Conservation (phyloP, 2,329 filamentous ascomycete species). For the Chalaropsis thielavioides region DNA sequence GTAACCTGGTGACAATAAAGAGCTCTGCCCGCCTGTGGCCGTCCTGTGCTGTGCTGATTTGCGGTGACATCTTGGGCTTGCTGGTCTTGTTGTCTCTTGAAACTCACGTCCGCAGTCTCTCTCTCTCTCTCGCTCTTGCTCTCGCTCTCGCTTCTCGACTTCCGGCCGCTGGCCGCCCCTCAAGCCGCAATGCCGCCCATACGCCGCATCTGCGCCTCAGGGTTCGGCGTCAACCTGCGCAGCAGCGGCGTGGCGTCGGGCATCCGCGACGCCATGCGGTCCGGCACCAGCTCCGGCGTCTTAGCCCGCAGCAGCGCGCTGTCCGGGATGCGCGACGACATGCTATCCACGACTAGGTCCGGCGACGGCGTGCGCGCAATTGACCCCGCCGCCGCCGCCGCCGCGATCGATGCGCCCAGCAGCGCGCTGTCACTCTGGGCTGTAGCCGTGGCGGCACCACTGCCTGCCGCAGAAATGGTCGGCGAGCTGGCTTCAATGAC, state of each 20-base stretch:
- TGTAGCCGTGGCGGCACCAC: too few relatives aligned
- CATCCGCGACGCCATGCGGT: slow-evolving; percentile 46
- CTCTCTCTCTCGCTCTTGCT: too few relatives aligned
- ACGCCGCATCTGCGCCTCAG: slow-evolving; percentile 29
- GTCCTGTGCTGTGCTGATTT: background rate
- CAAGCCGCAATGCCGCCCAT: slow-evolving; percentile 22
- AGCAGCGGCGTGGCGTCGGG: slow-evolving; percentile 31
- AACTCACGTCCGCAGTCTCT: too few relatives aligned
- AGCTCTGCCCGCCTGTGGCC: too few relatives aligned
- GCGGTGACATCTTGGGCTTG: background rate
- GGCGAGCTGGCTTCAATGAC: slow-evolving; percentile 31
- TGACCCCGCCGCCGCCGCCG: slow-evolving; percentile 19
- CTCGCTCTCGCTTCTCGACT: background rate
- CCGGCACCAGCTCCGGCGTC: slow-evolving; percentile 46
- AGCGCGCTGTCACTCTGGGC: background rate
- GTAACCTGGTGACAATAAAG: background rate
- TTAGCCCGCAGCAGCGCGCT: slow-evolving; percentile 38
- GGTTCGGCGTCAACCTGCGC: slow-evolving; percentile 34
- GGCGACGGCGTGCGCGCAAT: slow-evolving; percentile 32
- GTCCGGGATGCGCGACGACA: slow-evolving; percentile 15
- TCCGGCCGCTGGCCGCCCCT: background rate
- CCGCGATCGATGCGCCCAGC: background rate
- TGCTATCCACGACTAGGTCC: slow-evolving; percentile 24
- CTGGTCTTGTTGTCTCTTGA: too few relatives aligned
- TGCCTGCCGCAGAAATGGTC: slow-evolving; percentile 19